A percentile compares a stretch with the other conserved stretches of the same genome.
Evolutionary conservation across 495 filamentous ascomycete species (phyloP).

Genomic region (Chaetomium fimeti): DNA sequence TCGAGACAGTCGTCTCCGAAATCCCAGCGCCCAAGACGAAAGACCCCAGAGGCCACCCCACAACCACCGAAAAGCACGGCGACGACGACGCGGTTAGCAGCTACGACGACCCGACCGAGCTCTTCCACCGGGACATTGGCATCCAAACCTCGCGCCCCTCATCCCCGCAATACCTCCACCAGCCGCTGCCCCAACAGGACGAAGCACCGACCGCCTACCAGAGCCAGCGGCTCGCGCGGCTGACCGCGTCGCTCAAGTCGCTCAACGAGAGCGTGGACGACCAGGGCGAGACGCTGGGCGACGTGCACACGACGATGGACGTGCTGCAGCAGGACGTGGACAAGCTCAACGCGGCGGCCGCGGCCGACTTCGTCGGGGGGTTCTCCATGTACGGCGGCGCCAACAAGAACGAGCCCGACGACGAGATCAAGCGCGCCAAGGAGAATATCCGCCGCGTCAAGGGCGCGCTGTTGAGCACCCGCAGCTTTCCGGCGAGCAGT

Average conservation of each 20-base stretch:
- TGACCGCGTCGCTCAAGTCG: constrained; percentile 52
- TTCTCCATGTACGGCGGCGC: constrained; percentile 41
- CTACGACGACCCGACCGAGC: constrained; percentile 68
- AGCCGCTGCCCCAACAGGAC: neutral
- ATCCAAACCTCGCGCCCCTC: constrained; percentile 68
- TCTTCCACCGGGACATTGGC: constrained; percentile 87
- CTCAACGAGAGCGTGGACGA: constrained; percentile 48
- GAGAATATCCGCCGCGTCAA: constrained; percentile 90
- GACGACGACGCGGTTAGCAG: constrained; percentile 42
- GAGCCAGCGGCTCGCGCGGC: constrained; percentile 32
- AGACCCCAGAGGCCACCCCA: neutral
- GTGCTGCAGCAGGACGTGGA: constrained; percentile 50
- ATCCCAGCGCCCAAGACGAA: constrained; percentile 34
- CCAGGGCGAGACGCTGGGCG: constrained; percentile 39
- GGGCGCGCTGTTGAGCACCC: constrained; percentile 80
- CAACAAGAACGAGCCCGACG: constrained; percentile 58
- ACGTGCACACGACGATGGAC: constrained; percentile 47
- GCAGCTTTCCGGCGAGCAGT: constrained; percentile 54
- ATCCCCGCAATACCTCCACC: constrained; percentile 22
- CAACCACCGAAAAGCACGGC: neutral
- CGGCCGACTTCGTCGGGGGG: constrained; percentile 32
- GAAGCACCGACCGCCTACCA: constrained; percentile 36
- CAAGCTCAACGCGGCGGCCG: constrained; percentile 40
- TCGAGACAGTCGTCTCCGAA: constrained; percentile 68
- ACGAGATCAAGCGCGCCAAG: constrained; percentile 74